Conservation (phyloP, 148 eudicot genomes). For the Amaranthus palmeri region DNA sequence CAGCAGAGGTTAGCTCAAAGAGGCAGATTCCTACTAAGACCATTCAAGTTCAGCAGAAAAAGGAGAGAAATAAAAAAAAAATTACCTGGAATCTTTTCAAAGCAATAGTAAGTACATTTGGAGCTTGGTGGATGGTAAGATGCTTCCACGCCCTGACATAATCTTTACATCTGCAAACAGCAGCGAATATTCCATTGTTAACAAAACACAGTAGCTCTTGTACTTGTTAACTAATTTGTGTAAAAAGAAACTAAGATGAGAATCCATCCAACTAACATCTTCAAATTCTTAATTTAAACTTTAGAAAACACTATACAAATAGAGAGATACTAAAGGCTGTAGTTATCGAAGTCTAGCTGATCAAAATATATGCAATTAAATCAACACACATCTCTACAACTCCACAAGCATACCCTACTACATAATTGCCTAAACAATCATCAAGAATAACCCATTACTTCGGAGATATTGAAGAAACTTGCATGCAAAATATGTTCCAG, state of each 20-base stretch:
- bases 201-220: neutral
- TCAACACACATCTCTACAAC: neutral
- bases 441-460: too few species aligned
- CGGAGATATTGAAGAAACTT: too few species aligned
- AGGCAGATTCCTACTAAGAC: neutral
- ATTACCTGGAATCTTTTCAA: slow-evolving; percentile 92
- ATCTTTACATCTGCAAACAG: slow-evolving; percentile 72
- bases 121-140: slow-evolving; percentile 61
- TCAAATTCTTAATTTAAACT: neutral
- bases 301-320: neutral
- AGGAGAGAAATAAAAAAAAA: neutral
- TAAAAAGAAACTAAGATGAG: neutral
- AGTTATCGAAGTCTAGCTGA: neutral
- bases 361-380: neutral
- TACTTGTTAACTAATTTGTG: neutral
- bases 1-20: slow-evolving; percentile 2
- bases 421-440: too few species aligned
- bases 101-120: slow-evolving; percentile 89
- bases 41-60: neutral
- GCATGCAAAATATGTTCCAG: too few species aligned
- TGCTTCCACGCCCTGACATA: slow-evolving; percentile 92
- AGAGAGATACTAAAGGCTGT: neutral
- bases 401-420: too few species aligned
- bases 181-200: neutral
- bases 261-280: neutral